Evolutionary conservation across 495 filamentous ascomycete species (phyloP).

Genomic region (Penicillium odoratum): DNA sequence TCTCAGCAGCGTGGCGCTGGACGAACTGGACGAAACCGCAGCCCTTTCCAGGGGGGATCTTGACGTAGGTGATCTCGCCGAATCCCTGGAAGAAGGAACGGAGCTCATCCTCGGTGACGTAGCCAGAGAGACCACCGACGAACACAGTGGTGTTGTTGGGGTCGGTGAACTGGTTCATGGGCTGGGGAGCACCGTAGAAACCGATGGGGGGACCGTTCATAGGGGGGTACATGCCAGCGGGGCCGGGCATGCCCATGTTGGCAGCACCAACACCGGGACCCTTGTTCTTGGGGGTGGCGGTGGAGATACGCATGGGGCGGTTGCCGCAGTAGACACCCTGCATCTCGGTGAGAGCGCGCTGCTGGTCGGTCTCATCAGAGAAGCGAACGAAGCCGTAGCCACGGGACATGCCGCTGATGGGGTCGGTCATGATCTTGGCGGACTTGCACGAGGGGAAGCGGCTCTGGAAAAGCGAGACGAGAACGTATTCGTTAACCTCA

Average conservation of each 20-base stretch:
- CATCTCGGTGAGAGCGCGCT: constrained; percentile 94
- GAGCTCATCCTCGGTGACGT: constrained; percentile 98
- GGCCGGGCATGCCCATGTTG: constrained; percentile 54
- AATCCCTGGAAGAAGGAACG: constrained; percentile 99
- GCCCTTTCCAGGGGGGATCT: constrained; percentile 98
- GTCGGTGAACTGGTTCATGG: constrained; percentile 99
- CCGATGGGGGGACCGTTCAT: constrained; percentile 80
- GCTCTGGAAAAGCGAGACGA: constrained; percentile 94
- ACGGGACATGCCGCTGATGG: constrained; percentile 94
- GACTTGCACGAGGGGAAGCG: constrained; percentile 98
- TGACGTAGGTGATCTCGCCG: constrained; percentile 99
- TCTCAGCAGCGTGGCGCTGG: constrained; percentile 97
- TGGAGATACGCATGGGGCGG: constrained; percentile 97
- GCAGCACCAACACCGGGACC: constrained; percentile 57
- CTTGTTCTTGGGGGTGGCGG: constrained; percentile 96
- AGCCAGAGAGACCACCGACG: constrained; percentile 94
- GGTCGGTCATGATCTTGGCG: constrained; percentile 99
- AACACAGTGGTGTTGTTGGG: constrained; percentile 99
- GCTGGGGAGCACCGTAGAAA: constrained; percentile 82
- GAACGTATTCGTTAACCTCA: constrained; percentile 97
- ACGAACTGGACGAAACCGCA: constrained; percentile 99
- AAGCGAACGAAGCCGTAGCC: constrained; percentile 99
- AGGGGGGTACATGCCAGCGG: constrained; percentile 54
- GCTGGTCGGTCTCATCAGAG: constrained; percentile 89
- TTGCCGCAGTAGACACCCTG: constrained; percentile 99